Evolutionary conservation across 2,329 filamentous ascomycete species (phyloP), one percentile per base, ranked within the genome.

Genomic region (Phyllosticta citrichinensis): DNA sequence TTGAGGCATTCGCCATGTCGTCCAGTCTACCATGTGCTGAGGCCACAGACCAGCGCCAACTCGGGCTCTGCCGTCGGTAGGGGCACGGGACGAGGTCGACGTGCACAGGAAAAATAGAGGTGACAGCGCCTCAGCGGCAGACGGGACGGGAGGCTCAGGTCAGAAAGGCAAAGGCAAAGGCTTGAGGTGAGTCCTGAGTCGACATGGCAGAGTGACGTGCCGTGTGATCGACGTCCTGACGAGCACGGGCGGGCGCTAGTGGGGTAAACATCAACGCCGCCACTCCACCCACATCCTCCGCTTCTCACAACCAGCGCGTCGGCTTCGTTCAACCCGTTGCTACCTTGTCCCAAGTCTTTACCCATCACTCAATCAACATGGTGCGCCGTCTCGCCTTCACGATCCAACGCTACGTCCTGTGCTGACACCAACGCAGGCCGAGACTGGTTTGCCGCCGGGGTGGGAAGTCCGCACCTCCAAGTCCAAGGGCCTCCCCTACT

Each of bases 381-480:
- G 40, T 47, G 40, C 40, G 40, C 40, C 14, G 20, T 24, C 27
- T 27, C 52, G 60, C 14, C 40, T n/a, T n/a, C 17, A 47, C n/a
- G 14, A 47, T n/a, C n/a, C 17, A 8, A 30, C 14, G n/a, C n/a
- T 47, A 5, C 17, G 6, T 17, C 40, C 40, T n/a, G 40, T 47
- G 40, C 40, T 59, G 58, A 53, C 61, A 14, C n/a, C 40, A 11
- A n/a, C 52, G n/a, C 67, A 88, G 85, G 77, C 83, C 71, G 88
- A 91, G 61, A 86, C 87, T 67, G 93, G 93, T 73, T 85, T 97
- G 65, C 92, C 92, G 64, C 75, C 85, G 56, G 85, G 86, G 74
- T 97, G 93, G 92, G 94, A 97, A 79, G 91, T 99, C 72, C 91
- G 94, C 74, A 91, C 95, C 79, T 96, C 91, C 75, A 96, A 97